These are phyloP conservation scores for Trichoderma oligosporum DNA, from an alignment of 2,329 filamentous ascomycete genomes.

Conservation along the genomic window DNA sequence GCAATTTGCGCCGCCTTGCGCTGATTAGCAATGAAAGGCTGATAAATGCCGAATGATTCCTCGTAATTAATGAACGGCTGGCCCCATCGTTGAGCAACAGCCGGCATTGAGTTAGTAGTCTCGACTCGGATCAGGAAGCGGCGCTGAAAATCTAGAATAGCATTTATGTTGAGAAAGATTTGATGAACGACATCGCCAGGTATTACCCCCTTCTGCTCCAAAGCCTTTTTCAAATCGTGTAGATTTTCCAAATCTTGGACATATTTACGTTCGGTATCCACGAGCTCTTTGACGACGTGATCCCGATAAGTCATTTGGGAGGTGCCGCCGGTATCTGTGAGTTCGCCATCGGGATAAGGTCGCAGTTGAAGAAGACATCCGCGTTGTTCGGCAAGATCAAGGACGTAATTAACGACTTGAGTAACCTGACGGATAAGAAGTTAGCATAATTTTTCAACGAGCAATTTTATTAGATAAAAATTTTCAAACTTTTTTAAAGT, in stretches of 20 bases:
- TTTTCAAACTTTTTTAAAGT: not conserved
- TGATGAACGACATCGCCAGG: conserved; percentile 87
- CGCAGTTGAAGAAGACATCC: conserved; percentile 65
- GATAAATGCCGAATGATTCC: conserved; percentile 86
- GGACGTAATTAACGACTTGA: conserved; percentile 85
- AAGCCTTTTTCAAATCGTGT: conserved; percentile 82
- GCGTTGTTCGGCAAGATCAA: conserved; percentile 77
- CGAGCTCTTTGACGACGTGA: conserved; percentile 85
- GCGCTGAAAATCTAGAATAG: conserved; percentile 90
- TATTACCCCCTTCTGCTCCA: conserved; percentile 83
- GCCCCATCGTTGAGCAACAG: conserved; percentile 85
- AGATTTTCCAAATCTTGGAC: conserved; percentile 95
- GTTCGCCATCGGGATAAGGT: conserved; percentile 54
- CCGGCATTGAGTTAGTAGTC: conserved; percentile 82
- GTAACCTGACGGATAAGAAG: conserved; percentile 54
- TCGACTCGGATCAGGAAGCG: conserved; percentile 94
- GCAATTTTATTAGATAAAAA: not conserved
- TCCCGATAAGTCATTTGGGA: conserved; percentile 72
- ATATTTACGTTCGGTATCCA: conserved; percentile 95
- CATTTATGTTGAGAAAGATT: conserved; percentile 95
- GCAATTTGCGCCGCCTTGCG: conserved; percentile 84
- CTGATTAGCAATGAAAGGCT: conserved; percentile 96
- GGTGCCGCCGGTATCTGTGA: conserved; percentile 46
- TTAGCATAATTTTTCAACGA: too few species aligned
- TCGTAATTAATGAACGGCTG: conserved; percentile 81